Base-by-base conservation (phyloP, 805 yeast species). In the Starmerella sp. region DNA sequence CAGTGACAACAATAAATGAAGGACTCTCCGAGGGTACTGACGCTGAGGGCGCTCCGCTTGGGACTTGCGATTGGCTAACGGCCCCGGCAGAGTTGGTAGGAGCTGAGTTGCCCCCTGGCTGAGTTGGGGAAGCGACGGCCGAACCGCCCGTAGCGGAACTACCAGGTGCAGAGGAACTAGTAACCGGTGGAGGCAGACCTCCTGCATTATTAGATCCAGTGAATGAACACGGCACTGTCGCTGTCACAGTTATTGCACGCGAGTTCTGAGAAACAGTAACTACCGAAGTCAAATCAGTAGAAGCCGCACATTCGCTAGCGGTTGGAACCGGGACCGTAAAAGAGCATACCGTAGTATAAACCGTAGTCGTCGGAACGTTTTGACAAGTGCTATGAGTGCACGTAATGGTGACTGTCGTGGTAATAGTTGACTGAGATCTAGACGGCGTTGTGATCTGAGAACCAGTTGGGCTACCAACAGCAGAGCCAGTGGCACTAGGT, bases 291-390 rank as follows among this genome's bases (percentile, higher is more conserved):
- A 54, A n/a, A 1, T 36, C 48, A 1, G 53, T 51, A 4, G 15
- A 15, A 3, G 52, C 31, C 5, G 49, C 43, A n/a, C 59, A 54
- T 42, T 50, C 48, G 4, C 51, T 29, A 6, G 49, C 41, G 6
- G 46, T 51, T 30, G 51, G 48, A 3, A 41, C 55, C 1, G 59
- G 55, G 5, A 52, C 36, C 3, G 57, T 56, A 39, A 56, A 56
- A 28, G 44, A 50, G 47, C 52, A 53, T 1, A 58, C 55, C 2
- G 62, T 59, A 2, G 63, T 59, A 43, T 52, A 55, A 7, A 29
- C 34, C 2, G 60, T 57, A 1, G 53, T 41, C 7, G 54, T 47
- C 14, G 54, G 45, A 11, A 22, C 37, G 14, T 51, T 45, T 31
- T 37, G 46, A 34, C 62, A 60, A 0, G 47, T 15, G 4, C 53